These are phyloP conservation scores for Colletotrichum neosansevieriae DNA, from an alignment of 2,329 filamentous ascomycete species.

Conservation along the genomic window DNA sequence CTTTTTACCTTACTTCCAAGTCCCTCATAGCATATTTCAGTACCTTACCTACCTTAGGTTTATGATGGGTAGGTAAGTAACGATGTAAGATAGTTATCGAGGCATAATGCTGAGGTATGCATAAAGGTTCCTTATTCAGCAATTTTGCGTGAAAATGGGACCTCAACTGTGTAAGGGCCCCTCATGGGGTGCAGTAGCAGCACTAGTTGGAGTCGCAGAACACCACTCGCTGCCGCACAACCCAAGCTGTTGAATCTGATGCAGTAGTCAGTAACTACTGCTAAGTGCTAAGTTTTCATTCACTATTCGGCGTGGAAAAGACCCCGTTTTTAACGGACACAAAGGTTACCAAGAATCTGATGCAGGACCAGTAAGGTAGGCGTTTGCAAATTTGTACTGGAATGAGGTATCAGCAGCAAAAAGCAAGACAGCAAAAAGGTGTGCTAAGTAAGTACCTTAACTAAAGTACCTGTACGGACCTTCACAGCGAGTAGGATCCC, in stretches of 20 bases:
- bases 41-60: too few species aligned
- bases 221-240: not conserved
- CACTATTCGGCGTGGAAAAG: too few species aligned
- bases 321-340: too few species aligned
- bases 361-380: not conserved
- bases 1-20: too few species aligned
- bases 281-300: too few species aligned
- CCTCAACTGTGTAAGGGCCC: constrained; percentile 22
- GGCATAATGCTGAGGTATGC: constrained; percentile 23
- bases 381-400: not conserved
- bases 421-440: not conserved
- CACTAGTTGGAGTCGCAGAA: not conserved
- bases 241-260: constrained; percentile 17
- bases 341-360: too few species aligned
- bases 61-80: too few species aligned
- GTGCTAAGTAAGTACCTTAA: not conserved
- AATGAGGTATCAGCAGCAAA: not conserved
- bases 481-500: constrained; percentile 29
- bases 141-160: constrained; percentile 2
- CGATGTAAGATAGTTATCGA: not conserved
- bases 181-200: constrained; percentile 15
- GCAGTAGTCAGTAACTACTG: too few species aligned
- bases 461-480: too few species aligned
- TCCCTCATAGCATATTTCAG: too few species aligned
- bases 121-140: constrained; percentile 14